Evolutionary conservation across 2,329 filamentous ascomycete genomes (phyloP).

Genomic region (Paraphaeosphaeria sporulosa): DNA sequence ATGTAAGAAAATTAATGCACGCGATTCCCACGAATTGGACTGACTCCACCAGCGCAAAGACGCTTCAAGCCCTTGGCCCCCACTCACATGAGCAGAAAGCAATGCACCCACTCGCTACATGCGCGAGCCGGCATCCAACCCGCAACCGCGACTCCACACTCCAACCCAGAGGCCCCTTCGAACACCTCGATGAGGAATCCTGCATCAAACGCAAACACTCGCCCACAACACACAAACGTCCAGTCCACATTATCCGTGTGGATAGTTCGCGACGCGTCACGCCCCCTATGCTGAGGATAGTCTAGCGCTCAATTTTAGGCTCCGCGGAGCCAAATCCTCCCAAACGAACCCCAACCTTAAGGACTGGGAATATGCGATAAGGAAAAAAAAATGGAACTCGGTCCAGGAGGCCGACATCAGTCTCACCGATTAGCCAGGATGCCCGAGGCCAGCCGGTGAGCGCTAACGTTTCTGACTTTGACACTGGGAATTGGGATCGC

Average conservation of each 20-base stretch:
- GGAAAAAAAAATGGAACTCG: not conserved
- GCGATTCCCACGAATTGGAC: not conserved
- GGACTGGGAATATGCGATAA: not conserved
- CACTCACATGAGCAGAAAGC: not conserved
- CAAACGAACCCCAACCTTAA: not conserved
- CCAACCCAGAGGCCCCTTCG: too few species aligned
- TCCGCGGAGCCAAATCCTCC: not conserved
- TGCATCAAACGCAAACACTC: not conserved
- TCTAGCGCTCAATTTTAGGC: not conserved
- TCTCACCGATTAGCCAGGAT: not conserved
- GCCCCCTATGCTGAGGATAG: not conserved
- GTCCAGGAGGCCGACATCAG: not conserved
- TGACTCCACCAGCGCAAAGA: not conserved
- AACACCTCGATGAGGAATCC: not conserved
- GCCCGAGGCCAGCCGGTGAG: not conserved
- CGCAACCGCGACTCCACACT: not conserved
- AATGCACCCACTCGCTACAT: not conserved
- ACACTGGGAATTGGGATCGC: not conserved
- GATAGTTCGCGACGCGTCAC: not conserved
- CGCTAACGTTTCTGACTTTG: not conserved
- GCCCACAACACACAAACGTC: not conserved
- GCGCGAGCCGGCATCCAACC: not conserved
- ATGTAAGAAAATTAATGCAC: not conserved
- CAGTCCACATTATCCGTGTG: not conserved
- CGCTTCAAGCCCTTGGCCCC: not conserved